Conservation (phyloP, 768 basidiomycete genomes). For the Porphyrellus cyaneotinctus region DNA sequence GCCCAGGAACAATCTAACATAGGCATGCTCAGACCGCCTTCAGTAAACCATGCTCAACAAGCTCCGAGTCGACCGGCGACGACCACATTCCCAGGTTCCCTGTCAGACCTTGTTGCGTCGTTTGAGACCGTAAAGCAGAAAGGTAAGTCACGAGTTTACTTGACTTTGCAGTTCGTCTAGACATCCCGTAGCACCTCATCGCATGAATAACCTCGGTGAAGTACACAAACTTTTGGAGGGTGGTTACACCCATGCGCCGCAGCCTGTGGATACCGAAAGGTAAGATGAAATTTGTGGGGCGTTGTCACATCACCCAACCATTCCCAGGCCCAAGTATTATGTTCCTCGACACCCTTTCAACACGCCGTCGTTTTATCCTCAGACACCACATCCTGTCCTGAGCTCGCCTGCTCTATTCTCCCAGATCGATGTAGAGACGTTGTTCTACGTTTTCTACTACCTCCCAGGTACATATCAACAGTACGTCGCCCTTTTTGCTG, state of each 20-base stretch:
- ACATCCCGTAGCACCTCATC: constrained; percentile 55
- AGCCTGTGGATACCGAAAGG: constrained; percentile 96
- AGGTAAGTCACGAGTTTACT: constrained; percentile 45
- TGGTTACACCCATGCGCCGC: constrained; percentile 84
- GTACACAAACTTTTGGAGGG: constrained; percentile 92
- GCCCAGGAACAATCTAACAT: constrained; percentile 33
- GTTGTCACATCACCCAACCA: constrained; percentile 6
- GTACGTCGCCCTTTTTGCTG: constrained; percentile 36
- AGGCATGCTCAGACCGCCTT: constrained; percentile 51
- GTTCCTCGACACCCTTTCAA: constrained; percentile 88
- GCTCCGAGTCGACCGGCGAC: constrained; percentile 38
- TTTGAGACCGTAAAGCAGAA: constrained; percentile 98
- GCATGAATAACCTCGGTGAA: constrained; percentile 83
- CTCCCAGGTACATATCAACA: constrained; percentile 97
- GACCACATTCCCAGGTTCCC: constrained; percentile 69
- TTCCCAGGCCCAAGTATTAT: constrained; percentile 90
- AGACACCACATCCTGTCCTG: constrained; percentile 74
- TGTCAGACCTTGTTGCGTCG: constrained; percentile 90
- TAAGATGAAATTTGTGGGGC: constrained; percentile 42
- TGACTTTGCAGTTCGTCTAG: not conserved
- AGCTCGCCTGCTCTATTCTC: constrained; percentile 82
- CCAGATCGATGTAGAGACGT: constrained; percentile 92
- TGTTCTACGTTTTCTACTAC: constrained; percentile 99
- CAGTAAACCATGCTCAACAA: constrained; percentile 45
- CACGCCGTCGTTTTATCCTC: constrained; percentile 94